These are phyloP conservation scores for Lactifluus piperatus DNA, from an alignment of 768 basidiomycete genomes.

Conservation along the genomic window DNA sequence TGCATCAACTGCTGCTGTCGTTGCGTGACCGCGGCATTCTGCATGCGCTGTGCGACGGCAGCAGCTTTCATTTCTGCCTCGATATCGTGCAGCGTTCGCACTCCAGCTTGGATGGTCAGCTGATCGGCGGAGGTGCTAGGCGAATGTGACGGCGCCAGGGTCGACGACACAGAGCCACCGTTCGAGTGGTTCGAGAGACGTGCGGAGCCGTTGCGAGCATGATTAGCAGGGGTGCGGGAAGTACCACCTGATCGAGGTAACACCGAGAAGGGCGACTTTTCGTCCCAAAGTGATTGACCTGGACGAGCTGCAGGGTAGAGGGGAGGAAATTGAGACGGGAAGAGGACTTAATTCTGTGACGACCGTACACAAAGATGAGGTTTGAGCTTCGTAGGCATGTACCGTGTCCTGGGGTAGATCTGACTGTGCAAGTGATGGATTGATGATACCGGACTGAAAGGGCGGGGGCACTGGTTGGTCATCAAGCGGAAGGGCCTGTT, in stretches of 20 bases:
- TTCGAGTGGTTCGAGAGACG: slow-evolving; percentile 11
- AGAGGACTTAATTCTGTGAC: slow-evolving; percentile 19
- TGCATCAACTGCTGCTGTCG: slow-evolving; percentile 31
- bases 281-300: slow-evolving; percentile 74
- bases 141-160: slow-evolving; percentile 11
- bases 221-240: slow-evolving; percentile 22
- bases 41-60: slow-evolving; percentile 28
- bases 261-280: slow-evolving; percentile 67
- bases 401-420: slow-evolving; percentile 6
- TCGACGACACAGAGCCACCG: slow-evolving; percentile 15
- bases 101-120: slow-evolving; percentile 23
- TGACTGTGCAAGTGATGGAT: background rate
- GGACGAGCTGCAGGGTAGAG: slow-evolving; percentile 38
- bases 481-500: slow-evolving; percentile 30
- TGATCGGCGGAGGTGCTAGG: slow-evolving; percentile 22
- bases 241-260: slow-evolving; percentile 35
- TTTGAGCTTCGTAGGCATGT: slow-evolving; percentile 11
- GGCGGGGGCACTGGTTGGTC: slow-evolving; percentile 15
- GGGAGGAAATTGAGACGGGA: slow-evolving; percentile 24
- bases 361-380: slow-evolving; percentile 26
- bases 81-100: slow-evolving; percentile 65
- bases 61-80: slow-evolving; percentile 75
- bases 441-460: background rate
- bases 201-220: slow-evolving; percentile 22
- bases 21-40: slow-evolving; percentile 24